A percentile compares a stretch with the other conserved stretches of the same genome.
phyloP scores from a whole-genome alignment of 1,139 yeast genomes.

The Nakaseomyces delphensis region DNA sequence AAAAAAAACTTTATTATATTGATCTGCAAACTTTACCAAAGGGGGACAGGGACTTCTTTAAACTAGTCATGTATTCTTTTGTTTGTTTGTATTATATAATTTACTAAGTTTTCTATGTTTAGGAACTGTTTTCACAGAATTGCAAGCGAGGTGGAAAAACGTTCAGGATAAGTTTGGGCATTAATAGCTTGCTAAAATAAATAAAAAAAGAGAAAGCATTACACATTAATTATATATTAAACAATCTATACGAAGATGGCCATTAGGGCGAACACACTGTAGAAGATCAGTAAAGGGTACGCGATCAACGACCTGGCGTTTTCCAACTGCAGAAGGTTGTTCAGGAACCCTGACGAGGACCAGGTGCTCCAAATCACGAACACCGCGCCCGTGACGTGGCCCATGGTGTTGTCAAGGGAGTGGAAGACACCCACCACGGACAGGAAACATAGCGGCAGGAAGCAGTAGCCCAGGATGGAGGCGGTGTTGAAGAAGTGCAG shows the following conservation, averaged over 20 bases:
- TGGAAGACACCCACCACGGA: slow-evolving; percentile 64
- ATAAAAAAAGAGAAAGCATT: background rate
- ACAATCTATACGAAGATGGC: slow-evolving; percentile 66
- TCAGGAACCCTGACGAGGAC: slow-evolving; percentile 90
- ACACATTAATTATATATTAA: background rate
- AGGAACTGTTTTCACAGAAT: too few species aligned
- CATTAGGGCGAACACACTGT: slow-evolving; percentile 92
- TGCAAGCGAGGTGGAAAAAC: too few species aligned
- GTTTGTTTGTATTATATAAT: too few species aligned
- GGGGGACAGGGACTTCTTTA: too few species aligned
- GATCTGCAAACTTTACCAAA: too few species aligned
- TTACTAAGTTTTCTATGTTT: too few species aligned
- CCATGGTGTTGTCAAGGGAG: slow-evolving; percentile 62
- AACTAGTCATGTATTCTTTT: too few species aligned
- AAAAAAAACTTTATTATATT: too few species aligned
- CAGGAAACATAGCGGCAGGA: slow-evolving; percentile 77
- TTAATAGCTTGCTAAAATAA: background rate
- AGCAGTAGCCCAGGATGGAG: slow-evolving; percentile 87
- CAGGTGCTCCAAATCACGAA: slow-evolving; percentile 92
- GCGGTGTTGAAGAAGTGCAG: slow-evolving; percentile 39
- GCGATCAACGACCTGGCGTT: slow-evolving; percentile 88
- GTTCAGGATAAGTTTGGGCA: too few species aligned
- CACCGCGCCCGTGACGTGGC: slow-evolving; percentile 59
- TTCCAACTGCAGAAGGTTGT: slow-evolving; percentile 70
- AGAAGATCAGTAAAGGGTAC: slow-evolving; percentile 85